These are phyloP conservation scores for Sonneratia alba DNA, from an alignment of 345 rosid species.

Conservation along the genomic window DNA sequence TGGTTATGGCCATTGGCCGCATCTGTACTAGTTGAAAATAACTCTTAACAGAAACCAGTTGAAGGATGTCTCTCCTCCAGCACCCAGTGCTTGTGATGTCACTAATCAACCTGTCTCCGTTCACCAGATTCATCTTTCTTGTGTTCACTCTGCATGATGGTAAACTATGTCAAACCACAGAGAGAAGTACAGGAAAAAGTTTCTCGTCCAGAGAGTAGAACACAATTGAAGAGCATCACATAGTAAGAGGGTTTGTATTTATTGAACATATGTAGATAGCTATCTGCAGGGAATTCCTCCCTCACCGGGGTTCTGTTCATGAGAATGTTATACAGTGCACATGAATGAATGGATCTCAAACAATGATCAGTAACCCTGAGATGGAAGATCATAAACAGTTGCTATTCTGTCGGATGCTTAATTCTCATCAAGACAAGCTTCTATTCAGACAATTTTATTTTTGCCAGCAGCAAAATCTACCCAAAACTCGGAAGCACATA, in stretches of 20 bases:
- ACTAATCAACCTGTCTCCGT: background rate
- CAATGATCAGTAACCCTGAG: too few species aligned
- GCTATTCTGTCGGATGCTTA: too few species aligned
- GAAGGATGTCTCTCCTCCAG: background rate
- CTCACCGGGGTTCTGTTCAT: too few species aligned
- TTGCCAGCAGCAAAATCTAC: background rate
- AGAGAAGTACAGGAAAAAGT: background rate
- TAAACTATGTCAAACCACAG: background rate
- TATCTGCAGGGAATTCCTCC: too few species aligned
- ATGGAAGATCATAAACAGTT: too few species aligned
- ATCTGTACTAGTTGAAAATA: background rate
- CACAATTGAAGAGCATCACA: too few species aligned
- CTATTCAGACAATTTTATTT: background rate
- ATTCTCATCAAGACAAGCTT: too few species aligned
- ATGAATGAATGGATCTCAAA: too few species aligned
- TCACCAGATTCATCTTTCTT: background rate
- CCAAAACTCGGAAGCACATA: background rate
- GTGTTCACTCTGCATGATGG: background rate
- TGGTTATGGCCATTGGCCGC: background rate
- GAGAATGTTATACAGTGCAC: too few species aligned
- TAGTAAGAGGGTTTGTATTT: background rate
- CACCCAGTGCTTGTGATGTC: background rate
- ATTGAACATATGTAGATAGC: background rate
- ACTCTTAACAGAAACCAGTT: background rate
- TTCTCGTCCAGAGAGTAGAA: background rate